Percentiles rank a stretch among this genome's conserved stretches.
phyloP scores from a whole-genome alignment of 306 rosid species.

The Cucumis sativus region Cucumber_9930_V3 NC_026660.2:3676501-3677000 shows the following conservation, averaged over 20 bases:
- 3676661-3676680: not conserved
- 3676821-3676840: not conserved
- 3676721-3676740: not conserved
- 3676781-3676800: not conserved
- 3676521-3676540: not conserved
- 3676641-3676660: not conserved
- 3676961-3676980: not conserved
- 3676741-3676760: not conserved
- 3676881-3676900: not conserved
- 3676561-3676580: not conserved
- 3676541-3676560: not conserved
- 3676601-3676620: not conserved
- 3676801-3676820: too few species aligned
- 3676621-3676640: not conserved
- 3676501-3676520: not conserved
- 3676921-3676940: not conserved
- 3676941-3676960: too few species aligned
- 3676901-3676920: not conserved
- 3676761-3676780: too few species aligned
- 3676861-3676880: not conserved
- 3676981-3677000: conserved; percentile 26
- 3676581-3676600: not conserved
- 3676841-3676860: not conserved
- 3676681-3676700: not conserved
- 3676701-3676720: not conserved